Evolutionary conservation across 1,139 yeast genomes (phyloP).

Genomic region (Taphrina communis): DNA sequence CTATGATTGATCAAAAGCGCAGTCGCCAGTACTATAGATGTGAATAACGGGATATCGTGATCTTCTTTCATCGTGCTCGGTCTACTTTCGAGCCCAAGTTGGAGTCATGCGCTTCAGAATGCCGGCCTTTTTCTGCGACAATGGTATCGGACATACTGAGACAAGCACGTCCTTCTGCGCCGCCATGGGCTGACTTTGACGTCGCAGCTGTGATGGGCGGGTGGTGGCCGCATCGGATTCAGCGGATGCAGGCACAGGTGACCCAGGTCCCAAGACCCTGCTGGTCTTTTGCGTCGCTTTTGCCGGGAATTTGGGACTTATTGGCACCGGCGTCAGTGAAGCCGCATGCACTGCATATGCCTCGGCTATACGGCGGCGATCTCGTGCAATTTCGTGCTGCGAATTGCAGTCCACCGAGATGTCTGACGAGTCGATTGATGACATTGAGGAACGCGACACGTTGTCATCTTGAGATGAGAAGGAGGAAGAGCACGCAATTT

Average conservation of each 20-base stretch:
- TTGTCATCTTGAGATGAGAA: conserved; percentile 6
- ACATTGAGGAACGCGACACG: conserved; percentile 6
- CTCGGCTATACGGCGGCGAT: background rate
- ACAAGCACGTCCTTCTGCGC: background rate
- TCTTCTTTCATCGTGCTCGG: background rate
- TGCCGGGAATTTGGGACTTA: background rate
- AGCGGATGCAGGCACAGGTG: background rate
- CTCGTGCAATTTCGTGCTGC: background rate
- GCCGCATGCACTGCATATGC: conserved; percentile 1
- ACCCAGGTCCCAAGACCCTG: background rate
- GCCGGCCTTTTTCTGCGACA: conserved; percentile 6
- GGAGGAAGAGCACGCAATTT: conserved; percentile 7
- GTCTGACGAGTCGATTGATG: conserved; percentile 1
- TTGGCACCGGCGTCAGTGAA: background rate
- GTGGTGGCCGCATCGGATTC: conserved; percentile 8
- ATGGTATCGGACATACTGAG: conserved; percentile 1
- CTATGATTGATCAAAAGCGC: background rate
- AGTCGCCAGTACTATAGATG: background rate
- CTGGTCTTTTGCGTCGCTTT: background rate
- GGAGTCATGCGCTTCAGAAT: background rate
- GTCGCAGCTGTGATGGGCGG: background rate
- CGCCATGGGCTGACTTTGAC: background rate
- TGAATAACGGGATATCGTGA: too few species aligned
- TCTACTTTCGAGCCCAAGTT: conserved; percentile 5
- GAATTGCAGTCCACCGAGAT: background rate